Percentiles rank a stretch among this genome's conserved stretches.
Evolutionary conservation across 371 early-diverging fungal species (phyloP).

Genomic region (Entomophthora muscae): DNA sequence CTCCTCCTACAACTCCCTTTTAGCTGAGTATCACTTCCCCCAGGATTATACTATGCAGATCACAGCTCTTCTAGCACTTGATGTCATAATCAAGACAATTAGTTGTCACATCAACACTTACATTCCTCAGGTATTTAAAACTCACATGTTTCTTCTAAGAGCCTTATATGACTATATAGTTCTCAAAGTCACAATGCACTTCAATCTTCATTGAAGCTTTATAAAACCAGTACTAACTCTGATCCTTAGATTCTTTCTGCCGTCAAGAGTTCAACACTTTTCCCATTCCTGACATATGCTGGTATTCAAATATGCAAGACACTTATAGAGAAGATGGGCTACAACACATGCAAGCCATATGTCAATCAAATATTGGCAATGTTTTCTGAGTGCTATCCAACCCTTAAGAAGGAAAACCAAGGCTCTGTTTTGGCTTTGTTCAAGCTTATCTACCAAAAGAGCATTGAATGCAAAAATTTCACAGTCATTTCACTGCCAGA

Average conservation of each 20-base stretch:
- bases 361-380: neutral
- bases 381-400: neutral
- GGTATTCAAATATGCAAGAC: neutral
- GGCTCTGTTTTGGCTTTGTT: neutral
- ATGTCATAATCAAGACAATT: neutral
- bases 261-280: neutral
- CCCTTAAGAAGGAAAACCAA: neutral
- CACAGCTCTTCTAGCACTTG: neutral
- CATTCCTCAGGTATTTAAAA: neutral
- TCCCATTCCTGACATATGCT: neutral
- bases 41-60: neutral
- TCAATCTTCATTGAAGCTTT: too few relatives aligned
- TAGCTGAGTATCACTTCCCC: neutral
- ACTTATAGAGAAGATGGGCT: neutral
- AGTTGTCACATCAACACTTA: neutral
- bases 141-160: too few relatives aligned
- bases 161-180: too few relatives aligned
- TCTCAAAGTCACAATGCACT: too few relatives aligned
- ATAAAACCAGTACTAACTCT: too few relatives aligned
- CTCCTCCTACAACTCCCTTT: neutral
- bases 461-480: neutral
- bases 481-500: neutral
- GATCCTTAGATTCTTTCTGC: neutral
- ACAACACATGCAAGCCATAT: neutral
- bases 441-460: neutral